Evolutionary conservation across 768 basidiomycete genomes (phyloP).

Genomic region (Roridomyces roridus): DNA sequence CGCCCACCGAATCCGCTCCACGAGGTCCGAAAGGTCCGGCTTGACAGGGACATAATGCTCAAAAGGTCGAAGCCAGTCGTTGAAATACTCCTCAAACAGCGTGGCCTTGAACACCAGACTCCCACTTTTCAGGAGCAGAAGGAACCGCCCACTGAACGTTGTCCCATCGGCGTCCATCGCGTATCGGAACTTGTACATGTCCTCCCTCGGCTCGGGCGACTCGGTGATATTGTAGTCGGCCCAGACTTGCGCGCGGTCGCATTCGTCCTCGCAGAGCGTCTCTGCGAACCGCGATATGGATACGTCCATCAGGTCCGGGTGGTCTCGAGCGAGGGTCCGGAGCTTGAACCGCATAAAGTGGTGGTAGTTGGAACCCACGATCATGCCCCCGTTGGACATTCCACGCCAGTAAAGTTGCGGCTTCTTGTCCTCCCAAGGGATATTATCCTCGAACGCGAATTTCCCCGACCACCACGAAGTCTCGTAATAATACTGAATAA

Average conservation of each 20-base stretch:
- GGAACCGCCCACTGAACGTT: conserved; percentile 21
- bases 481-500: background rate
- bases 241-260: background rate
- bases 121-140: conserved; percentile 14
- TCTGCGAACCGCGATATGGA: background rate
- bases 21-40: conserved; percentile 23
- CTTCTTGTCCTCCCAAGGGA: conserved; percentile 1
- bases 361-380: conserved; percentile 4
- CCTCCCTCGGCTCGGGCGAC: background rate
- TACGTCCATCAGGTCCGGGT: conserved; percentile 2
- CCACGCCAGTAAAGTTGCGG: conserved; percentile 4
- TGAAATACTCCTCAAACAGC: conserved; percentile 19
- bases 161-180: conserved; percentile 22
- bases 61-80: conserved; percentile 22
- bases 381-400: conserved; percentile 1
- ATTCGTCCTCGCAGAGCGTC: background rate
- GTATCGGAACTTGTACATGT: background rate
- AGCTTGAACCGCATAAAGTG: conserved; percentile 12
- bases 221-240: background rate
- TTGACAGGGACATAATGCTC: conserved; percentile 21
- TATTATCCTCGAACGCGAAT: background rate
- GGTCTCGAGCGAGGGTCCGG: background rate
- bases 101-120: conserved; percentile 24
- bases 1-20: conserved; percentile 21
- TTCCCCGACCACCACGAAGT: background rate